phyloP scores from a whole-genome alignment of 331 rosid genomes.

The Rhamnella rubrinervis region DNA sequence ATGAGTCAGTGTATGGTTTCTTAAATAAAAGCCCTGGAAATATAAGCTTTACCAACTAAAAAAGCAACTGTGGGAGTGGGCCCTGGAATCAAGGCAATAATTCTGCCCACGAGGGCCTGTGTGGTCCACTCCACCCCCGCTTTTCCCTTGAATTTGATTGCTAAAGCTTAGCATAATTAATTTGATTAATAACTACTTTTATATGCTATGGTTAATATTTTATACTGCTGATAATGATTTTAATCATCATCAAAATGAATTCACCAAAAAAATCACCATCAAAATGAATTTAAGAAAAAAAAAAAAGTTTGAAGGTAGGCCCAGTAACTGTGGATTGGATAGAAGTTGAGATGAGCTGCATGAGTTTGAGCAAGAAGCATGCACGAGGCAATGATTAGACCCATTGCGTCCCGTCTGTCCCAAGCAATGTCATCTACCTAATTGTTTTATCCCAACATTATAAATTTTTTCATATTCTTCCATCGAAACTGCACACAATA shows the following conservation, averaged over 20 bases:
- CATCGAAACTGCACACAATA: no score
- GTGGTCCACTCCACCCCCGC: not conserved
- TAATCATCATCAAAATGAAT: no score
- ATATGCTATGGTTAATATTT: no score
- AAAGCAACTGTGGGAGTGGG: not conserved
- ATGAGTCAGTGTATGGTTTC: not conserved
- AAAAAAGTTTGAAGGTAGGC: no score
- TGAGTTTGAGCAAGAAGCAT: constrained; percentile 13
- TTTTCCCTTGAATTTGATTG: not conserved
- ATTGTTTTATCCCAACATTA: no score
- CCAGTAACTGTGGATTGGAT: constrained; percentile 7
- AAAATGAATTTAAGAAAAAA: no score
- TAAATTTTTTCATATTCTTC: no score
- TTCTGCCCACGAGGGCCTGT: constrained; percentile 29
- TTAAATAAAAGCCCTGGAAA: not conserved
- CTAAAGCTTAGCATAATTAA: not conserved
- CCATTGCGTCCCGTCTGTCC: constrained; percentile 20
- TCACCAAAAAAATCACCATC: no score
- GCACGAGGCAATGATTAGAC: constrained; percentile 33
- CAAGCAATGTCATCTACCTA: not conserved
- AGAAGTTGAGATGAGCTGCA: not conserved
- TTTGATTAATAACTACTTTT: no score
- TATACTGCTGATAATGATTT: no score
- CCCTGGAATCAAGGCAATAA: constrained; percentile 24
- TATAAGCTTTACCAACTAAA: no score